phyloP scores from a whole-genome alignment of 257 asterid genomes.

The Solanum chilense region DNA sequence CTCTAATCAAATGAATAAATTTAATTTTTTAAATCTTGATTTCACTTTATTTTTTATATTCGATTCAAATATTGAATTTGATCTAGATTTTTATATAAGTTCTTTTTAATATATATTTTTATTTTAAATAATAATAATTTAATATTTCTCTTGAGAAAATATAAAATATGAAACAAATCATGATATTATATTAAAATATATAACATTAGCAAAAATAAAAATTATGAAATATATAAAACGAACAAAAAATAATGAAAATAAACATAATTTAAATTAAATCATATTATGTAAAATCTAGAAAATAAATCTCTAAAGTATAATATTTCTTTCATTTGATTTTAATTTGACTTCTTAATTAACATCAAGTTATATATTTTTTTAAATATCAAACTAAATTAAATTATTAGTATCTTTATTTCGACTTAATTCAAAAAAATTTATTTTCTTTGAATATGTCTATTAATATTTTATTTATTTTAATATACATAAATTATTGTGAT shows the following conservation, averaged over 20 bases:
- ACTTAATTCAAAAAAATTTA: background rate
- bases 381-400: background rate
- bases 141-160: background rate
- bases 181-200: background rate
- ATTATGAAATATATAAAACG: background rate
- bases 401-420: background rate
- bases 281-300: background rate
- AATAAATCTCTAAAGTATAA: background rate
- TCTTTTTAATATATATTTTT: too few relatives aligned
- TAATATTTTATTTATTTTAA: too few relatives aligned
- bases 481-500: too few relatives aligned
- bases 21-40: too few relatives aligned
- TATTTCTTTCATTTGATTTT: background rate
- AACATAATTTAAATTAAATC: background rate
- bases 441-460: too few relatives aligned
- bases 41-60: too few relatives aligned
- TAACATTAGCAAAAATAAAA: background rate
- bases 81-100: too few relatives aligned
- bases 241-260: background rate
- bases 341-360: background rate
- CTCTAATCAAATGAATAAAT: too few relatives aligned
- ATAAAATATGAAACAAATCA: background rate
- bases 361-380: background rate
- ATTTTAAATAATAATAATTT: too few relatives aligned
- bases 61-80: too few relatives aligned